Percentiles rank a stretch among this genome's conserved stretches.
These are phyloP conservation scores for Ambrosiella beaveri DNA, from an alignment of 2,329 filamentous ascomycete genomes.

Conservation along the genomic window DNA sequence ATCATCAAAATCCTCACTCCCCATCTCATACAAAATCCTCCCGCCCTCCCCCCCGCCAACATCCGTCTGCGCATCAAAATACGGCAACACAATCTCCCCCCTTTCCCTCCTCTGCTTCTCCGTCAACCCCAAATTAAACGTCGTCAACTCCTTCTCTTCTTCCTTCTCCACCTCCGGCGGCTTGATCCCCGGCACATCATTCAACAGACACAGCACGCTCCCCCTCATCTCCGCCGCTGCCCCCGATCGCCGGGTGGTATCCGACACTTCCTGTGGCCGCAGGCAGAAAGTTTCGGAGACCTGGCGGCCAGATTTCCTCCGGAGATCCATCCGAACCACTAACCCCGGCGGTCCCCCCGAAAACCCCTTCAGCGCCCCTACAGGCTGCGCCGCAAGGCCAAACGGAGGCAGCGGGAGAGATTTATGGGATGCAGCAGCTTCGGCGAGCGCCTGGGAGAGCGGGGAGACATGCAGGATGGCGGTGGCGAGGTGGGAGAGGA, in stretches of 20 bases:
- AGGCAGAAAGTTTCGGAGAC: constrained; percentile 49
- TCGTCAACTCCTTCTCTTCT: constrained; percentile 41
- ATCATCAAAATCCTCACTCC: constrained; percentile 88
- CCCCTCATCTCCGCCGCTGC: constrained; percentile 8
- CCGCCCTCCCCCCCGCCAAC: constrained; percentile 69
- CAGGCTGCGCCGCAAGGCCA: constrained; percentile 58
- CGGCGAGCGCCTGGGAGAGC: constrained; percentile 55
- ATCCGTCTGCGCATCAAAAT: constrained; percentile 87
- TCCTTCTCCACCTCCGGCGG: constrained; percentile 25
- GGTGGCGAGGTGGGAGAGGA: constrained; percentile 75
- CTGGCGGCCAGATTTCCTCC: constrained; percentile 63
- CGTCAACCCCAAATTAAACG: constrained; percentile 73
- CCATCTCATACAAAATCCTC: constrained; percentile 92
- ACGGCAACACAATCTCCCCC: constrained; percentile 80
- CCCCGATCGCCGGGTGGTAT: not conserved
- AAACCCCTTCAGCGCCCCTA: constrained; percentile 52
- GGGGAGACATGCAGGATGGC: constrained; percentile 60
- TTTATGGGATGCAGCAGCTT: constrained; percentile 58
- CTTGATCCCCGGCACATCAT: constrained; percentile 56
- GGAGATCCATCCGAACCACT: constrained; percentile 71
- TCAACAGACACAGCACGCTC: constrained; percentile 41
- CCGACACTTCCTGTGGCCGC: not conserved
- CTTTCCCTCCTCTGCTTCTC: constrained; percentile 77
- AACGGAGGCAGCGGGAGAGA: constrained; percentile 61
- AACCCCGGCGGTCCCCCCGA: constrained; percentile 28